Conservation (phyloP, 2,329 filamentous ascomycete genomes). For the Cladosporium halotolerans region DNA sequence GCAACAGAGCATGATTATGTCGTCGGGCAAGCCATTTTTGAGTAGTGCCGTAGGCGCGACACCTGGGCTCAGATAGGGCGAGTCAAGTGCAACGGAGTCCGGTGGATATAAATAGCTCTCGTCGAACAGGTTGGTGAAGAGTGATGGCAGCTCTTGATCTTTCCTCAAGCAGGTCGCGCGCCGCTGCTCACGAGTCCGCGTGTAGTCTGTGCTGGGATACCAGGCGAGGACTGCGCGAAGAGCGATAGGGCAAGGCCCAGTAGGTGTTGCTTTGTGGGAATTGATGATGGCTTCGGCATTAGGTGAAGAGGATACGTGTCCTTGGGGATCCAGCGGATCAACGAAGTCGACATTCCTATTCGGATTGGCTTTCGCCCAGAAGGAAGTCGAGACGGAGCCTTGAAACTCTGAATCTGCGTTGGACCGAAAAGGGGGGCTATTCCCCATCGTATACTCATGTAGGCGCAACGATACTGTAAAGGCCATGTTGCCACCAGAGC, state of each 20-base stretch:
- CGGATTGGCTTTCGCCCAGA: neutral
- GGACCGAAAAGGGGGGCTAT: conserved; percentile 10
- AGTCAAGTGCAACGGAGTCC: conserved; percentile 43
- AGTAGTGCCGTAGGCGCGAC: conserved; percentile 50
- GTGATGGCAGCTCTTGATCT: conserved; percentile 44
- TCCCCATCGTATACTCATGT: conserved; percentile 40
- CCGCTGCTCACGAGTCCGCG: conserved; percentile 53
- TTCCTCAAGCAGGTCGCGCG: conserved; percentile 49
- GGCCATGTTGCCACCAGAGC: conserved; percentile 56
- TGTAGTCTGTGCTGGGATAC: conserved; percentile 59
- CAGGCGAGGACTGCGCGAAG: conserved; percentile 54
- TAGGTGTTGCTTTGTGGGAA: neutral
- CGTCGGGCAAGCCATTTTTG: conserved; percentile 47
- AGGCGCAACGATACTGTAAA: conserved; percentile 56
- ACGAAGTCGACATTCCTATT: neutral
- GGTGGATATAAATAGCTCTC: conserved; percentile 39
- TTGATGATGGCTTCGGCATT: neutral
- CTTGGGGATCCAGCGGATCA: neutral
- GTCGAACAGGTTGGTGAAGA: conserved; percentile 48
- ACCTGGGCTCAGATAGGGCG: conserved; percentile 55
- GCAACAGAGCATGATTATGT: conserved; percentile 57
- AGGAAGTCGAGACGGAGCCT: neutral
- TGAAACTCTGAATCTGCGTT: neutral
- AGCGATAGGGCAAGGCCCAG: conserved; percentile 30
- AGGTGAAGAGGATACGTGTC: neutral